Base-by-base conservation (phyloP, 2,329 filamentous ascomycete genomes). In the Fusarium sp. region DNA sequence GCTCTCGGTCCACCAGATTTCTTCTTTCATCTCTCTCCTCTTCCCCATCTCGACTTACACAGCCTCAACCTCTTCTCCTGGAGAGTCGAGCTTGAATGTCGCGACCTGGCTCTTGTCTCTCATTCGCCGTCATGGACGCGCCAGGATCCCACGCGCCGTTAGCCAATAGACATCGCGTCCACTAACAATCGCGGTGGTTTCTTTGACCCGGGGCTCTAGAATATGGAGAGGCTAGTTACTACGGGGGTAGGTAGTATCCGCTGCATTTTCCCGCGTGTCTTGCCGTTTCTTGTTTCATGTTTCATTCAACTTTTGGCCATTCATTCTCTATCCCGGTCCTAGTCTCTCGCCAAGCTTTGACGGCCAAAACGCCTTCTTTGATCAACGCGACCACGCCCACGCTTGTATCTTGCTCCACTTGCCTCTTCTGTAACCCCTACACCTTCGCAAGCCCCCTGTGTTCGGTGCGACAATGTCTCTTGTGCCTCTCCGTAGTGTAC, bases 41-140 rank as follows among this genome's bases (percentile, higher is more conserved):
- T 58, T 51, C 65, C 53, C 53, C 48, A 54, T 50, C 13, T 44
- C 48, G 30, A 64, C 55, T 72, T 63, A 48, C 69, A 74, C 71
- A 64, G 71, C 71, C 73, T 71, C 67, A 38, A 42, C 50, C 30
- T 45, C 15, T 14, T 50, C 28, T 41, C 31, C n/a, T 54, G 50
- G 14, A n/a, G 15, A 54, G 24, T 54, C 20, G 24, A 38, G 36
- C 30, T 59, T 18, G 54, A 53, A 24, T 61, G 45, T 64, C 62
- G 56, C 68, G 57, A 61, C 54, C 47, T 45, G 26, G 28, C 10
- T 53, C 57, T 72, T 41, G 35, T 44, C 51, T 70, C 71, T 68
- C 44, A 77, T 78, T 77, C 73, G 75, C 48, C 61, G 30, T 26
- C 12, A 50, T 61, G 50, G 71, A 77, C 75, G 75, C 75, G 75